Base-by-base conservation (phyloP, 768 basidiomycete species). In the Fibroporia radiculosa region DNA sequence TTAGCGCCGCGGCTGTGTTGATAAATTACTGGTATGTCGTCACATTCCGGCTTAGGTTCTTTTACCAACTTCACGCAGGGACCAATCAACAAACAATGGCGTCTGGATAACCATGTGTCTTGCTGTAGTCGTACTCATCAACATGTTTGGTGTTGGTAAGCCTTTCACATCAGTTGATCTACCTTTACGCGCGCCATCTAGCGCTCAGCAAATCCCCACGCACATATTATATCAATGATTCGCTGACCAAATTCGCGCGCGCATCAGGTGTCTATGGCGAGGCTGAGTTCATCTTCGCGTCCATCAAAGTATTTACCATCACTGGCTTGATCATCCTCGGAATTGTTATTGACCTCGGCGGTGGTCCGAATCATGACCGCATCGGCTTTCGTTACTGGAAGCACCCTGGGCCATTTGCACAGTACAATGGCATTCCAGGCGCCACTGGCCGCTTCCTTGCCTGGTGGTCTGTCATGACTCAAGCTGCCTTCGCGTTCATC, bases 401-500 rank as follows among this genome's bases (percentile, higher is more conserved):
- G 40, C 40, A 79, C 41, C 81, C 80, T 0, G 82, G 82, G 0
- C 74, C 80, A 0, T 75, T 83, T 52, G 66, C 64, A 1, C 64
- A 79, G 48, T 73, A 48, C 44, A 8, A 64, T 28, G 58, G 53
- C 3, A 62, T 67, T 32, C 42, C 54, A 22, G 80, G 79, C 1
- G 44, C 64, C 1, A 67, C 65, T 31, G 78, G 78, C 18, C 68
- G 66, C 22, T 82, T 82, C 66, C 61, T 71, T 11, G 68, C 67
- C 4, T 66, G 65, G 44, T 78, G 71, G 65, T 67, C 74, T 1
- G 77, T 77, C 37, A 67, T 76, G 43, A 71, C 68, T 7, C 75
- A 79, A 53, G 81, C 80, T 12, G 75, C 73, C 3, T 81, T 80
- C 63, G 70, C 75, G 11, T 80, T 69, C 58, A 67, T 74, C 23